Evolutionary conservation across 192 early-diverging fungal species (phyloP).

Genomic region (Podila verticillata): DNA sequence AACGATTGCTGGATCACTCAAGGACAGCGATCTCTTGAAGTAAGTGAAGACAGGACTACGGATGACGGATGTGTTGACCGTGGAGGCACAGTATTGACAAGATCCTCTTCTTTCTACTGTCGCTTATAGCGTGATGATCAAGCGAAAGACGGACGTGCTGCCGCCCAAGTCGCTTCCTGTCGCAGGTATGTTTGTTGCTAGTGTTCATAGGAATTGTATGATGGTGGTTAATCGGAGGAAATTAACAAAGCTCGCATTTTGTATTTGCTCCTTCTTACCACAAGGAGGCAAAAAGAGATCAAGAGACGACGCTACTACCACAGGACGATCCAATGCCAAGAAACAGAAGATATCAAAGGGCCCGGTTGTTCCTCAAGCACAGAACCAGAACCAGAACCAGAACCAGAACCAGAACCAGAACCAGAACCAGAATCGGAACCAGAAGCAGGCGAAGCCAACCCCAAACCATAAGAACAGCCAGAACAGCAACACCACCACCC

Average conservation of each 20-base stretch:
- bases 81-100: not conserved
- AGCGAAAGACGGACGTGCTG: slow-evolving; percentile 19
- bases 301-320: not conserved
- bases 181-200: slow-evolving; percentile 9
- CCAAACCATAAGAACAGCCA: not conserved
- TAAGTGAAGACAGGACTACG: slow-evolving; percentile 11
- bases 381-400: not conserved
- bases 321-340: not conserved
- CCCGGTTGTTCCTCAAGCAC: not conserved
- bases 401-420: not conserved
- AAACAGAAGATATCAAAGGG: not conserved
- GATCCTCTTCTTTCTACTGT: not conserved
- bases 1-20: slow-evolving; percentile 24
- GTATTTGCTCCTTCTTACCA: not conserved
- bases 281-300: slow-evolving; percentile 26
- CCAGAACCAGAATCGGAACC: not conserved
- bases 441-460: no score
- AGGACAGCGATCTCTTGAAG: slow-evolving; percentile 41
- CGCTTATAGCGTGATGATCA: slow-evolving; percentile 27
- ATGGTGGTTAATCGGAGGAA: no score
- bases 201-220: not conserved
- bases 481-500: not conserved
- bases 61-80: not conserved
- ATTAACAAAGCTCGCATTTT: no score
- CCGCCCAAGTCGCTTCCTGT: slow-evolving; percentile 19